phyloP scores from a whole-genome alignment of 2,329 filamentous ascomycete genomes.

The Colletotrichum cereale region DNA sequence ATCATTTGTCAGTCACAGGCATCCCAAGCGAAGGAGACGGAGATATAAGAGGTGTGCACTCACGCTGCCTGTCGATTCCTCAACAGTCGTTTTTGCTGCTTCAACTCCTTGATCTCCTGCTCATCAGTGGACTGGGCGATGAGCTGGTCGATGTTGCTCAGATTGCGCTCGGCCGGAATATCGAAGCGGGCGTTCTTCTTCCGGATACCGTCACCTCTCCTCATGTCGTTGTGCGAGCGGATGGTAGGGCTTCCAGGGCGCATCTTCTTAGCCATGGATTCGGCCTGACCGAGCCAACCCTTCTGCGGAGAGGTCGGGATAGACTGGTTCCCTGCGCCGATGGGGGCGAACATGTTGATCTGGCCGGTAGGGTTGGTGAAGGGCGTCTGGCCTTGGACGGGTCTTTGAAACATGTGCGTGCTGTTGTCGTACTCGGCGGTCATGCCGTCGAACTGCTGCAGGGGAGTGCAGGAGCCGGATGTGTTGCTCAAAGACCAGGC shows the following conservation, averaged over 20 bases:
- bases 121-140: constrained; percentile 91
- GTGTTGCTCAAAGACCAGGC: constrained; percentile 74
- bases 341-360: constrained; percentile 66
- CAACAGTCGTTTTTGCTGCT: constrained; percentile 95
- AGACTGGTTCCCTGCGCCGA: constrained; percentile 60
- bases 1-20: constrained; percentile 32
- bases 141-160: constrained; percentile 93
- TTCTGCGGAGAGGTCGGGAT: constrained; percentile 70
- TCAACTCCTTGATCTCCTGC: constrained; percentile 95
- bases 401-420: constrained; percentile 65
- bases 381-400: constrained; percentile 65
- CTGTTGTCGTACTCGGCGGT: constrained; percentile 67
- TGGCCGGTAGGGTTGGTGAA: constrained; percentile 66
- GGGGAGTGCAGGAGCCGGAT: constrained; percentile 80
- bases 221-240: constrained; percentile 81
- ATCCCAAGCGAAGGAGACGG: background rate
- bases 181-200: constrained; percentile 99
- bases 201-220: constrained; percentile 87
- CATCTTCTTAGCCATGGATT: constrained; percentile 70
- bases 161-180: constrained; percentile 92
- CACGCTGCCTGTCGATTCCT: constrained; percentile 98
- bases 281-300: constrained; percentile 66
- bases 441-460: constrained; percentile 76
- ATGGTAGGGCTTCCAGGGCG: constrained; percentile 76
- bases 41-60: constrained; percentile 55